A percentile compares a stretch with the other conserved stretches of the same genome.
These are phyloP conservation scores for Groenewaldozyma salmanticensis DNA, from an alignment of 805 yeast genomes.

Conservation along the genomic window DNA sequence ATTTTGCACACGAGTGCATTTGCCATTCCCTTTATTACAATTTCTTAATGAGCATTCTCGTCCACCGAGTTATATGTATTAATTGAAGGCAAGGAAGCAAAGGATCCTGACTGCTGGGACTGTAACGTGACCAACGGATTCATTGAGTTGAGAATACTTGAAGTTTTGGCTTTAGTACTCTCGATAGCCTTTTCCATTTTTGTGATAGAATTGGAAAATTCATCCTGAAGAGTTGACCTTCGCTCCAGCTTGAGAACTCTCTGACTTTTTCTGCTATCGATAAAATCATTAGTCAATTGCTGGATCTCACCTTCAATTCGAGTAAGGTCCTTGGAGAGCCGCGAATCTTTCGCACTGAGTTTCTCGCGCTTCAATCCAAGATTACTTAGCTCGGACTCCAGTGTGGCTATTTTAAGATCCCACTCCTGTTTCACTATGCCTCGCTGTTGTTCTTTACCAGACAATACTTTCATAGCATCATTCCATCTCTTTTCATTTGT, in stretches of 20 bases:
- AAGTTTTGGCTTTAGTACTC: constrained; percentile 19
- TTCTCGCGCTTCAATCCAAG: constrained; percentile 21
- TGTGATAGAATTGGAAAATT: constrained; percentile 26
- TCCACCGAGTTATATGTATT: neutral
- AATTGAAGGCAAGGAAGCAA: neutral
- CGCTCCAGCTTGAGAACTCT: constrained; percentile 23
- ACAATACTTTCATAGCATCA: constrained; percentile 9
- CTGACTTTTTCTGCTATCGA: constrained; percentile 17
- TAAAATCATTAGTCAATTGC: constrained; percentile 16
- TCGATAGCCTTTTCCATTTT: constrained; percentile 25
- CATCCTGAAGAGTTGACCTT: constrained; percentile 22
- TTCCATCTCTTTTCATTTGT: constrained; percentile 15
- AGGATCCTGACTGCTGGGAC: neutral
- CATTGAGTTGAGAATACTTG: neutral
- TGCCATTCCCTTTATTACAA: no score
- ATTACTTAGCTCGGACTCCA: constrained; percentile 18
- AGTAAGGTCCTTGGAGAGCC: constrained; percentile 19
- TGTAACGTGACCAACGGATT: neutral
- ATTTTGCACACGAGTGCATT: no score
- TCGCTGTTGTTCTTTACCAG: constrained; percentile 10
- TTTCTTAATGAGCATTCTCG: no score
- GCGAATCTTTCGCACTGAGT: constrained; percentile 17
- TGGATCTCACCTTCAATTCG: constrained; percentile 21
- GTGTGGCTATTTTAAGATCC: constrained; percentile 10
- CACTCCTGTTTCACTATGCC: constrained; percentile 11